Base-by-base conservation (phyloP, 495 filamentous ascomycete species). In the Tetracladium marchalianum region DNA sequence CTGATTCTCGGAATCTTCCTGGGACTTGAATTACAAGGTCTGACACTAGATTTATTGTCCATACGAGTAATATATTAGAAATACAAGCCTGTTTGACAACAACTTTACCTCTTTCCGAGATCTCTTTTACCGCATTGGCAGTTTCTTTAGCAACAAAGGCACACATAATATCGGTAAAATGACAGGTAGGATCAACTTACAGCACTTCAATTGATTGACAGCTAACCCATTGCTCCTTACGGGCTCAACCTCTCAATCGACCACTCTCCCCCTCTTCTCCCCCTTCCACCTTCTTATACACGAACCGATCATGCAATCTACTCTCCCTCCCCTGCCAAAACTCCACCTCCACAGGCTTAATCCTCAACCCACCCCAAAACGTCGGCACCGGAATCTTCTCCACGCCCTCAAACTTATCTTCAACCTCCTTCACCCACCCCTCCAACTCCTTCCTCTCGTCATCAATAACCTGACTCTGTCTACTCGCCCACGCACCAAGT, bases 241-340 rank as follows among this genome's bases (percentile, higher is more conserved):
- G 80, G 80, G 51, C 77, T 86, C 50, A 80, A 56, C 55, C 78
- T 70, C 52, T 80, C 70, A 50, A 79, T 65, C 49, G 63, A 71
- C 69, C 77, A 86, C 54, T 64, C 68, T 11, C 55, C 57, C 7
- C 37, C 47, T 7, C 22, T 7, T 27, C 22, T 33, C 39, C 54
- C 10, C 40, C 62, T 42, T 68, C 69, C 35, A 71, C 69, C 54
- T 73, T 79, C 17, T 75, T 73, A 69, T 97, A 98, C 49, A 80
- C 68, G 63, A 97, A 96, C 18, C 92, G 85, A 78, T 96, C 88
- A 73, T 95, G 88, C 60, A 95, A 63, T 32, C 92, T 75, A 69
- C 81, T 94, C 46, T 81, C 72, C 45, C 93, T 73, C 34, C 92
- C 92, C 68, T 94, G 86, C 90, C 89, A 95, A 64, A 96, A 96